Evolutionary conservation across 805 yeast species (phyloP).

Genomic region (Wickerhamomyces pijperi): DNA sequence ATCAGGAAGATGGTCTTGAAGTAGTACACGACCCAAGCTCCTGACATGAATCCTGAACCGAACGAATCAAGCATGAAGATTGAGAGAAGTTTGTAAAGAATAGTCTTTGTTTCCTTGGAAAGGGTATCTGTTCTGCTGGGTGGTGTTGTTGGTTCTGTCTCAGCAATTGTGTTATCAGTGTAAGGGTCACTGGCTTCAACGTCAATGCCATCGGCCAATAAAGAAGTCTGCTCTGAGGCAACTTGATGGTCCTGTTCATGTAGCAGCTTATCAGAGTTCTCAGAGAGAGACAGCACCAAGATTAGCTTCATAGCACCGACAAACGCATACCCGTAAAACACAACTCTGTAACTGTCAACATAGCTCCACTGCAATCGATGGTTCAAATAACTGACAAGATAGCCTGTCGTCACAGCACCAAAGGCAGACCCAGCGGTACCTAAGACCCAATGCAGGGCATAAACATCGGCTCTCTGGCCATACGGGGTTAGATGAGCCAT

Average conservation of each 20-base stretch:
- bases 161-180: slow-evolving; percentile 1
- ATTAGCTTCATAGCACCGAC: slow-evolving; percentile 43
- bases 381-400: slow-evolving; percentile 34
- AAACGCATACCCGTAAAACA: slow-evolving; percentile 45
- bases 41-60: slow-evolving; percentile 82
- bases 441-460: slow-evolving; percentile 61
- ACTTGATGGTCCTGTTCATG: slow-evolving; percentile 1
- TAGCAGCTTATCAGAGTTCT: slow-evolving; percentile 36
- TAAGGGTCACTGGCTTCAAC: neutral
- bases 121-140: no score
- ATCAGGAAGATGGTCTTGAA: slow-evolving; percentile 46
- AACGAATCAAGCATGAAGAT: slow-evolving; percentile 79
- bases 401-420: slow-evolving; percentile 60
- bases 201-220: neutral
- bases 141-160: no score
- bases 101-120: slow-evolving; percentile 30
- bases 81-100: slow-evolving; percentile 36
- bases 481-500: slow-evolving; percentile 69
- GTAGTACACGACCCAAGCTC: slow-evolving; percentile 82
- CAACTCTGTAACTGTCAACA: slow-evolving; percentile 38
- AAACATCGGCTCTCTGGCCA: slow-evolving; percentile 55
- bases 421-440: slow-evolving; percentile 65
- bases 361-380: slow-evolving; percentile 23
- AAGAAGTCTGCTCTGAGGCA: neutral
- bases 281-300: slow-evolving; percentile 38